Conservation (phyloP, 345 rosid species). For the Geranium rotundifolium region DNA sequence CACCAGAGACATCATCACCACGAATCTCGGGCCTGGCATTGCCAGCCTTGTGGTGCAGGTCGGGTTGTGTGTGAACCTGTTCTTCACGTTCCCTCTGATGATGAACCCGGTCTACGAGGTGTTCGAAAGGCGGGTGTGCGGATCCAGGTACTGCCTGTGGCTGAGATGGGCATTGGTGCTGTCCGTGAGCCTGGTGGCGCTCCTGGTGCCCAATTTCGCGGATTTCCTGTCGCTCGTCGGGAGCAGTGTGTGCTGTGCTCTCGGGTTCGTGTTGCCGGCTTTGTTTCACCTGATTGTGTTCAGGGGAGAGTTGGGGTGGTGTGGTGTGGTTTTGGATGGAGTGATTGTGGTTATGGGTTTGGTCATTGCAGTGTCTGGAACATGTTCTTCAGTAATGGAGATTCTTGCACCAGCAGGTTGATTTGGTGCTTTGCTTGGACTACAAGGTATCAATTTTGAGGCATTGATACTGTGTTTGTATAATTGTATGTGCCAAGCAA, state of each 20-base stretch:
- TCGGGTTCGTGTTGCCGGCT: constrained; percentile 75
- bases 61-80: constrained; percentile 71
- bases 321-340: constrained; percentile 7
- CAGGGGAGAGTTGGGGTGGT: constrained; percentile 67
- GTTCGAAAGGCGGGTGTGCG: constrained; percentile 53
- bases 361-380: too few species aligned
- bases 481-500: too few species aligned
- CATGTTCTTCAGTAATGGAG: too few species aligned
- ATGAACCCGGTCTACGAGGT: constrained; percentile 89
- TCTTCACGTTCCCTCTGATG: constrained; percentile 87
- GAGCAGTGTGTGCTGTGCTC: constrained; percentile 70
- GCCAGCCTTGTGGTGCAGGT: constrained; percentile 50
- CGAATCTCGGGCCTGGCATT: constrained; percentile 52
- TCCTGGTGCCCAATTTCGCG: constrained; percentile 71
- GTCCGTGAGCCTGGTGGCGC: constrained; percentile 47
- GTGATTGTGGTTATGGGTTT: too few species aligned
- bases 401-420: too few species aligned
- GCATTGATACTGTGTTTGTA: too few species aligned
- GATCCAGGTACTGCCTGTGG: constrained; percentile 63
- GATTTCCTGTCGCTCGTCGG: constrained; percentile 87
- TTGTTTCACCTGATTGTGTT: constrained; percentile 71
- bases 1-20: constrained; percentile 69
- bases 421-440: too few species aligned
- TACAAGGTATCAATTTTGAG: too few species aligned
- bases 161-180: constrained; percentile 66